phyloP scores from a whole-genome alignment of 305 asterid genomes.

The Withania somnifera region DNA sequence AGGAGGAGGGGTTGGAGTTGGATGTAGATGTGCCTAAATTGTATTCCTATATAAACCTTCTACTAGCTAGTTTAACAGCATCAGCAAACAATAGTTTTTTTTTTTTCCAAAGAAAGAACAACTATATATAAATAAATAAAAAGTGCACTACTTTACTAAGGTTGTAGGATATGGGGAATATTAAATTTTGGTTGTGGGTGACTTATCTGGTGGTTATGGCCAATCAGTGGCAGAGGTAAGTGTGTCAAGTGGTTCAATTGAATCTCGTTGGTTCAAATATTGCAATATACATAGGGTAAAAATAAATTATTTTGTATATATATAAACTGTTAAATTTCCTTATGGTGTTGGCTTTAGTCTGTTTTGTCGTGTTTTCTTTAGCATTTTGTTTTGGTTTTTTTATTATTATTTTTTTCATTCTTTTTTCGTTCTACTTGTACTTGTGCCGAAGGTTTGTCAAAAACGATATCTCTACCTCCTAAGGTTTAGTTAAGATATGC shows the following conservation, averaged over 20 bases:
- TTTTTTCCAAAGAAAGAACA: background rate
- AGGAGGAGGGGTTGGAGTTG: too few relatives aligned
- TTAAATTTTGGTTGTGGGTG: background rate
- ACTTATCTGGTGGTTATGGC: background rate
- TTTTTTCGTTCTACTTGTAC: too few relatives aligned
- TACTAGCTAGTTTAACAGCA: background rate
- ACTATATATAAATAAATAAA: background rate
- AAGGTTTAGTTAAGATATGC: too few relatives aligned
- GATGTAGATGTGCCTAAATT: background rate
- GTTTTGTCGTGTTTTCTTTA: too few relatives aligned
- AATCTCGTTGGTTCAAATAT: background rate
- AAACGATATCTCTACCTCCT: too few relatives aligned
- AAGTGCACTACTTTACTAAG: background rate
- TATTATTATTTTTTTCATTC: too few relatives aligned
- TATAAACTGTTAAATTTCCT: too few relatives aligned
- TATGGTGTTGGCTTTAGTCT: too few relatives aligned
- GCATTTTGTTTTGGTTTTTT: too few relatives aligned
- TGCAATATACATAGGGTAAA: background rate
- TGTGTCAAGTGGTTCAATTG: background rate
- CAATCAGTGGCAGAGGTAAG: background rate
- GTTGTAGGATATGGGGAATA: background rate
- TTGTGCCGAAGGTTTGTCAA: too few relatives aligned
- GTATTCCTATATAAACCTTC: background rate
- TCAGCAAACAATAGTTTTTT: background rate
- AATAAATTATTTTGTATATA: too few relatives aligned